Evolutionary conservation across 1,284 basidiomycete species (phyloP).

Genomic region (Ceratobasidium sp.): DNA sequence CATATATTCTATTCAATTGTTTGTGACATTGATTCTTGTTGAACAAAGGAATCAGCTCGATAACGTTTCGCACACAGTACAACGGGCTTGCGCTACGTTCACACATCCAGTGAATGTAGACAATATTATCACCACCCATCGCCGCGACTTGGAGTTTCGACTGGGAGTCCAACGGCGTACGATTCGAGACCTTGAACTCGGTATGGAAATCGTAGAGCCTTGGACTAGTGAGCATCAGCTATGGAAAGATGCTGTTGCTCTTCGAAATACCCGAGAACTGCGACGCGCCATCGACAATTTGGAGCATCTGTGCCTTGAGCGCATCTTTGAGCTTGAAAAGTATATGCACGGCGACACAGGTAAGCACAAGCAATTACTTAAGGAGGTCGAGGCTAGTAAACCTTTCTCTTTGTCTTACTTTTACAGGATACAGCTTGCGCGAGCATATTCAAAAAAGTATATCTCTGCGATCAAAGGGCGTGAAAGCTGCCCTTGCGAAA

Average conservation of each 20-base stretch:
- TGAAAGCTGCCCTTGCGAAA: slow-evolving; percentile 49
- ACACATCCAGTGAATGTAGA: background rate
- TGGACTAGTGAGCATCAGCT: background rate
- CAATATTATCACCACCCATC: background rate
- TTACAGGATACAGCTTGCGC: slow-evolving; percentile 53
- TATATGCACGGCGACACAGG: background rate
- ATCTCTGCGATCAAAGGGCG: slow-evolving; percentile 49
- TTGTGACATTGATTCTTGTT: background rate
- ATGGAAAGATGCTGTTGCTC: background rate
- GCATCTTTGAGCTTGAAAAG: slow-evolving; percentile 1
- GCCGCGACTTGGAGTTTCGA: slow-evolving; percentile 1
- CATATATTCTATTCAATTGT: background rate
- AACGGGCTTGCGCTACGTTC: background rate
- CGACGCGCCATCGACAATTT: background rate
- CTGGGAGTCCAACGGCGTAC: background rate
- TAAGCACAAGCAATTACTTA: background rate
- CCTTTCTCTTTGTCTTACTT: too few species aligned
- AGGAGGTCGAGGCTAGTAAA: background rate
- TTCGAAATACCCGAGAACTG: background rate
- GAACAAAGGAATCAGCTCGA: background rate
- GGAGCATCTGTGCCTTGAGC: background rate
- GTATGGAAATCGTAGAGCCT: background rate
- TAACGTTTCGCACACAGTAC: too few species aligned
- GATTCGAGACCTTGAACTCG: background rate
- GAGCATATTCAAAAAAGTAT: slow-evolving; percentile 54